Base-by-base conservation (phyloP, 1,139 yeast species). In the Saccharomyces pastorianus region DNA sequence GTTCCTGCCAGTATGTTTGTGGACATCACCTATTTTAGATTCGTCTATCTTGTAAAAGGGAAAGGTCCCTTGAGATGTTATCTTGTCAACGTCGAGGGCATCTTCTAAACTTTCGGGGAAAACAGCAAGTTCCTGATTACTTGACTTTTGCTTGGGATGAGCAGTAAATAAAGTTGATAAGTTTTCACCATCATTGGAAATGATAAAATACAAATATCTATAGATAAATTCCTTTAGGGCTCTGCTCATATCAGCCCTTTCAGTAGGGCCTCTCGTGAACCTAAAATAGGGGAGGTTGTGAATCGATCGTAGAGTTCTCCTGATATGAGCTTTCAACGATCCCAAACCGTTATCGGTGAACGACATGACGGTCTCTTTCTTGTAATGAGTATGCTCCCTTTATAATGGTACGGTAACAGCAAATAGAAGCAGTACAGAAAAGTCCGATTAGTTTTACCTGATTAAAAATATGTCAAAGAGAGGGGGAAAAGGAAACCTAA, bases 1-100 rank as follows among this genome's bases (percentile, higher is more conserved):
- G 23, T 82, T 81, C 60, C 83, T 73, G 8, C 80, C 80, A 1
- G 64, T 59, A 55, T 82, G 84, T 17, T 64, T 55, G 27, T 61
- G 65, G 51, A 28, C 57, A 55, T 49, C 55, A 17, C 52, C 55
- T 26, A 51, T 46, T 20, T 53, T 56, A n/a, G 51, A 46, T 38
- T 62, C 62, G 48, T 59, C 61, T n/a, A 61, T 55, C 49, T 51
- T 53, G 47, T 58, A 62, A 50, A 62, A 63, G 17, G 53, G 34
- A 11, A 59, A 59, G 25, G 55, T 49, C 23, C 48, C 49, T 9
- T 54, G 51, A 4, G 48, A 50, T 25, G 50, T 25, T 13, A 55
- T 56, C 44, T 52, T 48, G n/a, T 56, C 55, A 20, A 56, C 47
- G 48, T 56, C 50, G 34, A 56, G 26, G 6, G 62, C 59, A 23